Evolutionary conservation across 495 filamentous ascomycete genomes (phyloP).

Genomic region (Aspergillus incahuasiensis): DNA sequence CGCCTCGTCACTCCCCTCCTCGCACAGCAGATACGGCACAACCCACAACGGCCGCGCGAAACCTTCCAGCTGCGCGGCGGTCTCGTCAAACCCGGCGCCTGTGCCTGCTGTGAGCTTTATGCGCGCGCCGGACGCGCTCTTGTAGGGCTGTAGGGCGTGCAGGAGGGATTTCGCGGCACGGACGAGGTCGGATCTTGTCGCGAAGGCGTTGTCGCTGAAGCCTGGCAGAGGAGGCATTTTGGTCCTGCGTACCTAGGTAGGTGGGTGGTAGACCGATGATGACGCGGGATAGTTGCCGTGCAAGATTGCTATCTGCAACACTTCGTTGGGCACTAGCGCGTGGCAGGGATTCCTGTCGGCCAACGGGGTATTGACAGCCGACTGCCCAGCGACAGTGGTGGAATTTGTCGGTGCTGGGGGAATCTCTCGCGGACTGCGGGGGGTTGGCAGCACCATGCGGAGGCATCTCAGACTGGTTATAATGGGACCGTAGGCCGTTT

Average conservation of each 20-base stretch:
- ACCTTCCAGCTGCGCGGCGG: conserved; percentile 21
- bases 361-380: not conserved
- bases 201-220: conserved; percentile 11
- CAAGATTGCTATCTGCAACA: too few relatives aligned
- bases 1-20: not conserved
- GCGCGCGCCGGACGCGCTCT: conserved; percentile 10
- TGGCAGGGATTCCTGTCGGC: not conserved
- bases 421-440: not conserved
- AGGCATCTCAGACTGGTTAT: too few relatives aligned
- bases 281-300: too few relatives aligned
- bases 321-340: too few relatives aligned
- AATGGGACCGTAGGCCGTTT: conserved; percentile 19
- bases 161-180: conserved; percentile 14
- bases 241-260: too few relatives aligned
- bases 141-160: conserved; percentile 12
- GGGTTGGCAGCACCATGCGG: not conserved
- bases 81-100: conserved; percentile 19
- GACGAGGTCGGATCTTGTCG: conserved; percentile 10
- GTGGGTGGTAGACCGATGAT: too few relatives aligned
- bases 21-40: conserved; percentile 14
- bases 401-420: not conserved
- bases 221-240: conserved; percentile 6
- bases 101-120: conserved; percentile 19
- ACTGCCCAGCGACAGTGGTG: not conserved
- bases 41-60: conserved; percentile 22